These are phyloP conservation scores for Ochetophila trinervis DNA, from an alignment of 306 rosid species.

Conservation along the genomic window DNA sequence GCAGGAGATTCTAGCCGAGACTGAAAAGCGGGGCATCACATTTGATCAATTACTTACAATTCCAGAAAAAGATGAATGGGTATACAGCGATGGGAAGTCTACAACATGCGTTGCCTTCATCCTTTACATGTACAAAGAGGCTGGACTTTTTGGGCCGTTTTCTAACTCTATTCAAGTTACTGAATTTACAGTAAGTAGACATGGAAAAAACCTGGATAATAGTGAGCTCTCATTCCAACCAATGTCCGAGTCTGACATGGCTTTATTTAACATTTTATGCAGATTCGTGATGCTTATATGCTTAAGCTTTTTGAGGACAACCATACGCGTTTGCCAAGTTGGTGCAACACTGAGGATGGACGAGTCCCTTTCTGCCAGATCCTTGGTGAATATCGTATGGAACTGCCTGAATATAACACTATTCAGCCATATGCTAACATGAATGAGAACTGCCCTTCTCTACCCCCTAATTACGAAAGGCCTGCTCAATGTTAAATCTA, in stretches of 20 bases:
- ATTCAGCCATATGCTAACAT: constrained; percentile 76
- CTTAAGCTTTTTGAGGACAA: constrained; percentile 79
- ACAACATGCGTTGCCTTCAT: constrained; percentile 91
- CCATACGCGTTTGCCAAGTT: constrained; percentile 72
- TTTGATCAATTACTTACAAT: constrained; percentile 80
- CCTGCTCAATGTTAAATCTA: constrained; percentile 49
- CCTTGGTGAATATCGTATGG: constrained; percentile 92
- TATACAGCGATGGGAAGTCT: constrained; percentile 92
- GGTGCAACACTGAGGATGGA: constrained; percentile 71
- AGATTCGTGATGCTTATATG: constrained; percentile 96
- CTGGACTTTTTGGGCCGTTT: constrained; percentile 75
- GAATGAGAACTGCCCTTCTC: constrained; percentile 92
- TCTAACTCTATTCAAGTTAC: constrained; percentile 84
- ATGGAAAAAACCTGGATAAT: not conserved
- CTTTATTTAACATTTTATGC: constrained; percentile 2
- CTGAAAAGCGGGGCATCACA: constrained; percentile 73
- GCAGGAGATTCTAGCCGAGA: constrained; percentile 69
- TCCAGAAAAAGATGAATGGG: constrained; percentile 98
- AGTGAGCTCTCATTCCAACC: not conserved
- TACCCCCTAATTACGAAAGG: constrained; percentile 76
- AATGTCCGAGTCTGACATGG: constrained; percentile 10
- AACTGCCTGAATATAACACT: constrained; percentile 83
- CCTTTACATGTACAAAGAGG: constrained; percentile 92
- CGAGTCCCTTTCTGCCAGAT: constrained; percentile 87
- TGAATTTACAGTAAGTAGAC: constrained; percentile 77